Percentiles rank a stretch among this genome's conserved stretches.
Evolutionary conservation across 1,139 yeast genomes (phyloP).

Genomic region (Saccharomyces hybrid): DNA sequence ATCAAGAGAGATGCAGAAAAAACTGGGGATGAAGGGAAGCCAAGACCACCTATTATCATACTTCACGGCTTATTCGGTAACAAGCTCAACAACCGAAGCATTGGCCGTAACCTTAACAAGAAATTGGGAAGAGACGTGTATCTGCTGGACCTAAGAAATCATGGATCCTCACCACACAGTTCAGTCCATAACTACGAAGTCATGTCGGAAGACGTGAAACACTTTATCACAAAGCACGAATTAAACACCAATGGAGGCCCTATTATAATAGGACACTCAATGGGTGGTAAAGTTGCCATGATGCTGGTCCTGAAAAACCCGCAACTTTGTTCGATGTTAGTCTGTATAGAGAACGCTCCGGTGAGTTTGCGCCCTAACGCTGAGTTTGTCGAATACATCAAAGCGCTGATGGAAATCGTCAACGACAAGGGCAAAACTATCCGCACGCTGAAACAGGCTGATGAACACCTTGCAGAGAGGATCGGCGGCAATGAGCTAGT

Average conservation of each 20-base stretch:
- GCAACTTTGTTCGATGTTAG: constrained; percentile 51
- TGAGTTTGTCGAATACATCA: constrained; percentile 60
- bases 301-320: constrained; percentile 70
- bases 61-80: constrained; percentile 90
- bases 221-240: constrained; percentile 47
- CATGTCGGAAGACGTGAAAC: constrained; percentile 77
- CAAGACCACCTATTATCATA: constrained; percentile 54
- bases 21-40: constrained; percentile 13
- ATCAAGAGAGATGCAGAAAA: neutral
- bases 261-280: constrained; percentile 81
- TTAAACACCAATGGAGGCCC: constrained; percentile 38
- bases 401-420: constrained; percentile 50
- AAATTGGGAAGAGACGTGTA: constrained; percentile 44
- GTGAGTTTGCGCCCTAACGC: constrained; percentile 53
- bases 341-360: constrained; percentile 90
- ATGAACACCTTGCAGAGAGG: constrained; percentile 47
- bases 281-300: constrained; percentile 97
- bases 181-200: constrained; percentile 68
- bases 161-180: constrained; percentile 81
- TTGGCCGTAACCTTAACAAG: constrained; percentile 45
- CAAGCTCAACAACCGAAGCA: constrained; percentile 67
- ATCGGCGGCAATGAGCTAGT: constrained; percentile 55
- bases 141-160: constrained; percentile 80
- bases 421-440: constrained; percentile 34
- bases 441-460: constrained; percentile 56